Conservation (phyloP, 768 basidiomycete genomes). For the Podaxis sp. region DNA sequence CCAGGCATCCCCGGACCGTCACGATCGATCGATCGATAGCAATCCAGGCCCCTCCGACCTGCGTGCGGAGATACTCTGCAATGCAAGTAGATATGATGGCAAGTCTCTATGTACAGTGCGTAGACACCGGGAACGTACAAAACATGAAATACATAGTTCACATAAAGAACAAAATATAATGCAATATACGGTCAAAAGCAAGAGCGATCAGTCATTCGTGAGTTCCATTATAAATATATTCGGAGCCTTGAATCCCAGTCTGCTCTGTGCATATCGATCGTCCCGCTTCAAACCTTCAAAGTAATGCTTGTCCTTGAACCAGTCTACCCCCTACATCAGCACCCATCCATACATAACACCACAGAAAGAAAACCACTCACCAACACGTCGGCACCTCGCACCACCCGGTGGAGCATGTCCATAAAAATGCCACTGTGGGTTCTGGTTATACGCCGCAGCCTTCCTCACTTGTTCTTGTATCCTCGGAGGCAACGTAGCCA, state of each 20-base stretch:
- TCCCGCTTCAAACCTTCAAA: slow-evolving; percentile 65
- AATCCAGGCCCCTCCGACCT: not conserved
- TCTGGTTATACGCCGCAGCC: slow-evolving; percentile 42
- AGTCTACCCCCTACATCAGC: slow-evolving; percentile 43
- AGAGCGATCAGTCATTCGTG: slow-evolving; percentile 13
- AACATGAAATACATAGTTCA: not conserved
- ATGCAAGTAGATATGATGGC: not conserved
- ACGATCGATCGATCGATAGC: slow-evolving; percentile 9
- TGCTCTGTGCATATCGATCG: slow-evolving; percentile 53
- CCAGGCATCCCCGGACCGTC: not conserved
- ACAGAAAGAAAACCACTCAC: slow-evolving; percentile 37
- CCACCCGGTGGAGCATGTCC: slow-evolving; percentile 38
- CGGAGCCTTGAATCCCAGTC: slow-evolving; percentile 75
- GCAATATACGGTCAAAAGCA: not conserved
- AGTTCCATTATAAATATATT: slow-evolving; percentile 78
- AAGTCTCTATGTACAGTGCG: not conserved
- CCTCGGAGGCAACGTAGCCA: slow-evolving; percentile 55
- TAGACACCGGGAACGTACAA: not conserved
- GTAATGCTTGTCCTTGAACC: slow-evolving; percentile 70
- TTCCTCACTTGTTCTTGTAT: slow-evolving; percentile 73
- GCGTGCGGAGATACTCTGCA: not conserved
- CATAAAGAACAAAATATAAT: not conserved
- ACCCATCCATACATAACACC: not conserved
- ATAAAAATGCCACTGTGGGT: slow-evolving; percentile 41
- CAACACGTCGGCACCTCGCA: slow-evolving; percentile 55